Evolutionary conservation across 495 filamentous ascomycete species (phyloP).

Genomic region (Xylaria venustula): DNA sequence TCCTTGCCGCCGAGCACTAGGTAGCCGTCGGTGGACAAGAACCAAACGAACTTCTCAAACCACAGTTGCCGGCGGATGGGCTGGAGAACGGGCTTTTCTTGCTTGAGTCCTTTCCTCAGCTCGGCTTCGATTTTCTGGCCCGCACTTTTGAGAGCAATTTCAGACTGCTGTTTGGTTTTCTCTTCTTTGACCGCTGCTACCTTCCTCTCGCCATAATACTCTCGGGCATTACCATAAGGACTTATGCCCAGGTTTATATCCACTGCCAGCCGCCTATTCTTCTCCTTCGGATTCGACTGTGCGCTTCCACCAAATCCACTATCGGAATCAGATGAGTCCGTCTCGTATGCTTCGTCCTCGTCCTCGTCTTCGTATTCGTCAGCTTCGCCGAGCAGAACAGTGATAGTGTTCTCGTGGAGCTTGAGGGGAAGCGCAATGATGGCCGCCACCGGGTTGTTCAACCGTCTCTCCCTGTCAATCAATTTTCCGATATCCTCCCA

Average conservation of each 20-base stretch:
- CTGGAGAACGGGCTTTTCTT: slow-evolving; percentile 85
- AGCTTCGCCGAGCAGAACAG: slow-evolving; percentile 72
- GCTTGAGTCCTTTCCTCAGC: slow-evolving; percentile 81
- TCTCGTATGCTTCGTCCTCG: slow-evolving; percentile 58
- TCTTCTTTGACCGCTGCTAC: slow-evolving; percentile 80
- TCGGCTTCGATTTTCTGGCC: slow-evolving; percentile 84
- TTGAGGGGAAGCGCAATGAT: slow-evolving; percentile 87
- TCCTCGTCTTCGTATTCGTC: slow-evolving; percentile 54
- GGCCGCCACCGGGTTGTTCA: slow-evolving; percentile 80
- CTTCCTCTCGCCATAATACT: slow-evolving; percentile 89
- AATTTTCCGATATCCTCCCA: slow-evolving; percentile 88
- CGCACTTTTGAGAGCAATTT: slow-evolving; percentile 81
- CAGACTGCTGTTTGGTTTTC: slow-evolving; percentile 78
- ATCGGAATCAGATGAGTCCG: slow-evolving; percentile 62
- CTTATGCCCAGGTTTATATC: slow-evolving; percentile 82
- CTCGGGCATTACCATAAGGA: slow-evolving; percentile 82
- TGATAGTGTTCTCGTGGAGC: slow-evolving; percentile 83
- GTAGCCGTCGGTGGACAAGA: slow-evolving; percentile 94
- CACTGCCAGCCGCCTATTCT: slow-evolving; percentile 58
- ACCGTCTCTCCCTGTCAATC: slow-evolving; percentile 79
- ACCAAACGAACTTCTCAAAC: slow-evolving; percentile 96
- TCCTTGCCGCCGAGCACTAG: slow-evolving; percentile 85
- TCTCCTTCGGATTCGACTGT: slow-evolving; percentile 32
- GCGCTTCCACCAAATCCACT: slow-evolving; percentile 50
- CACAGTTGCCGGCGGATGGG: slow-evolving; percentile 79